phyloP scores from a whole-genome alignment of 345 rosid species.

The Eucalyptus sp. region DNA sequence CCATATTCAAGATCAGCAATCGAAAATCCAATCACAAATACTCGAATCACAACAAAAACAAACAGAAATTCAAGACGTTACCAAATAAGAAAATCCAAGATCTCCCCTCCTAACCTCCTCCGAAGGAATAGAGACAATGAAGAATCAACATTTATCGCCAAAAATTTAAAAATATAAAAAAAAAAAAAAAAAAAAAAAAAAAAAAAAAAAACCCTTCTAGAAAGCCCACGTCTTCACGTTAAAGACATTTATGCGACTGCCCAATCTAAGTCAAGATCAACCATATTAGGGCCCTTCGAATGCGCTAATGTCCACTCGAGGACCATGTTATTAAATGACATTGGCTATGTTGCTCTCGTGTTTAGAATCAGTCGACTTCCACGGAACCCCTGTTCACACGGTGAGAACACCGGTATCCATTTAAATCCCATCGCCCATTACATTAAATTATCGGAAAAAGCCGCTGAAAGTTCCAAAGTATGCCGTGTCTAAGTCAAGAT shows the following conservation, averaged over 20 bases:
- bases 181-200: neutral
- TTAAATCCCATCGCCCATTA: neutral
- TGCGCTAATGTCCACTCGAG: neutral
- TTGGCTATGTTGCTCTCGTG: neutral
- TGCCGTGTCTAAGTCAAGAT: no score
- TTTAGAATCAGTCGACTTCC: neutral
- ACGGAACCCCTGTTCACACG: neutral
- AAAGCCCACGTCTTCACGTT: neutral
- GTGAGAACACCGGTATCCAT: neutral
- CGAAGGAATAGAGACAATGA: neutral
- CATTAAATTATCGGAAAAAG: neutral
- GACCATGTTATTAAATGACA: neutral
- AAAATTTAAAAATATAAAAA: neutral
- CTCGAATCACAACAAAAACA: neutral
- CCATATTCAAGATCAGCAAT: neutral
- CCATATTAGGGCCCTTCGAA: neutral
- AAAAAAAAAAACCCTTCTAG: neutral
- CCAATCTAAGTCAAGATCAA: neutral
- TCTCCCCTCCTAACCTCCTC: neutral
- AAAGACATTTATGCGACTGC: neutral
- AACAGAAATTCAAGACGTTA: neutral
- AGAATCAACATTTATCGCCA: neutral
- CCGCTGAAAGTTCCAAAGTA: no score
- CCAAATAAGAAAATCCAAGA: neutral
- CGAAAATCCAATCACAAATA: neutral